Base-by-base conservation (phyloP, 345 rosid species). In the Eucalyptus coolabah region DNA sequence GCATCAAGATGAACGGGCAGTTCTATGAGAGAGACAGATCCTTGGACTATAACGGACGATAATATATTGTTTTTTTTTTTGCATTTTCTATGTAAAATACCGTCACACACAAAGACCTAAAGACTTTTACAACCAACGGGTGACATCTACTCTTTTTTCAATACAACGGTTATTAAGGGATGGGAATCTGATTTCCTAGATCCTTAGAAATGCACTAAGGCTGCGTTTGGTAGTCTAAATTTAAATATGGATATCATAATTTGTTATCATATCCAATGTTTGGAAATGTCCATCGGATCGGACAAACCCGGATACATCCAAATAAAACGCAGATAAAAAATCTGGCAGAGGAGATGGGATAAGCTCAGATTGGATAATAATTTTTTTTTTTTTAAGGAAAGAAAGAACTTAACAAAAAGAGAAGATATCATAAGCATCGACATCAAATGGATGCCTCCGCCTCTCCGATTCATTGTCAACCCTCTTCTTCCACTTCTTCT, bases 241-340 rank as follows among this genome's bases (percentile, higher is more conserved):
- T 53, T 53, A 1, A 53, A 4, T 53, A 0, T 0, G 11, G 9
- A 53, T 53, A 53, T 1, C 0, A 1, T 19, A 53, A 53, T 53
- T 53, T 19, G 2, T 19, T 53, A 19, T 53, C 11, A 0, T 51
- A 51, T 51, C 2, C 0, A 0, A 51, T 51, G 9, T 51, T 51
- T 18, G 9, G 56, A 8, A 51, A 51, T 51, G 54, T 53, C 23
- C 4, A 19, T 0, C 5, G 4, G 11, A 53, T 53, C 2, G 0
- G 5, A 53, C 59, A 53, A 53, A 53, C 2, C 26, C 5, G 2
- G 1, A 8, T 53, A 19, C 11, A 53, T 53, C 5, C 0, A 4
- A 2, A 53, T 53, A 53, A 19, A 53, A 53, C 0, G 1, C 1
- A 0, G 0, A 53, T 53, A 53, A 53, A 21, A 53, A 53, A 53